A percentile compares a stretch with the other conserved stretches of the same genome.
These are phyloP conservation scores for Leptosphaerulina australis DNA, from an alignment of 2,329 filamentous ascomycete genomes.

Conservation along the genomic window DNA sequence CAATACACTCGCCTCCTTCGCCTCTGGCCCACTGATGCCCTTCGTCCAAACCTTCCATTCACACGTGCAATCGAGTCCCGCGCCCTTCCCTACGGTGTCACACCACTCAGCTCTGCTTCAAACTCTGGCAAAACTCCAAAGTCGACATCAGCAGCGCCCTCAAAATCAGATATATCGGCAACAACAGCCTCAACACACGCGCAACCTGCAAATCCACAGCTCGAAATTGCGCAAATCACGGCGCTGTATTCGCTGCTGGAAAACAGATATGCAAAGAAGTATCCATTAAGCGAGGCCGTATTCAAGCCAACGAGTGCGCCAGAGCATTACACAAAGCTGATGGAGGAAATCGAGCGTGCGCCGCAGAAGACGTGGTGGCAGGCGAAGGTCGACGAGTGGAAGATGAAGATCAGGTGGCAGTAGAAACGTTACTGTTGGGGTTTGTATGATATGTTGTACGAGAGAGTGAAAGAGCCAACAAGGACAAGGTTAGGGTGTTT, in stretches of 20 bases:
- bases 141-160: conserved; percentile 9
- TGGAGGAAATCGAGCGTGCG: conserved; percentile 46
- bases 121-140: too few species aligned
- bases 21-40: conserved; percentile 58
- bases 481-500: too few species aligned
- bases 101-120: conserved; percentile 36
- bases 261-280: conserved; percentile 59
- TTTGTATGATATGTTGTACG: conserved; percentile 3
- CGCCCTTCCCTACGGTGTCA: conserved; percentile 38
- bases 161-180: conserved; percentile 11
- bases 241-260: conserved; percentile 66
- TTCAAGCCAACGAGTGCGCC: conserved; percentile 44
- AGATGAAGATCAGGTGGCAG: conserved; percentile 46
- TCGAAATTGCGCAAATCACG: conserved; percentile 59
- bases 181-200: conserved; percentile 17
- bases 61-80: conserved; percentile 52
- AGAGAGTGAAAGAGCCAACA: too few species aligned
- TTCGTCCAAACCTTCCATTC: conserved; percentile 57
- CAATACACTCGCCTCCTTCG: conserved; percentile 58
- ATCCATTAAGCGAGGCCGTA: conserved; percentile 34
- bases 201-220: conserved; percentile 22
- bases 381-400: conserved; percentile 47
- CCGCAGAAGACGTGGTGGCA: conserved; percentile 45
- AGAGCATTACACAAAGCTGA: conserved; percentile 44
- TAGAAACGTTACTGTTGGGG: conserved; percentile 4